These are phyloP conservation scores for Nakataea oryzae DNA, from an alignment of 2,329 filamentous ascomycete species.

Conservation along the genomic window DNA sequence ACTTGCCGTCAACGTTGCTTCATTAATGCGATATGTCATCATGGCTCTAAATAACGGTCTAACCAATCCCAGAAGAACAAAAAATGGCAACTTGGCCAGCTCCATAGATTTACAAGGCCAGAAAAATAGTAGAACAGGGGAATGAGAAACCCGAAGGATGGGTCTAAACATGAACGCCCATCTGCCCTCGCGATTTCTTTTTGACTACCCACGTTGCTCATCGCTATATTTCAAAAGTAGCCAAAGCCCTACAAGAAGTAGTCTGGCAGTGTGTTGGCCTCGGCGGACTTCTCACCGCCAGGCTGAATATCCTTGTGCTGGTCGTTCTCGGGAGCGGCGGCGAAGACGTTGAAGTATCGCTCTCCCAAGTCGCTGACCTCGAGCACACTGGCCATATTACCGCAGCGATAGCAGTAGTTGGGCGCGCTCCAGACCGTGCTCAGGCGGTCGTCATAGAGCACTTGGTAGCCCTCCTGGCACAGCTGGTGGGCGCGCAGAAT, in stretches of 20 bases:
- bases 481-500: conserved; percentile 97
- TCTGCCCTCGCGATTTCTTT: background rate
- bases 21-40: background rate
- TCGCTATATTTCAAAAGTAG: background rate
- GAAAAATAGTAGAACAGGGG: background rate
- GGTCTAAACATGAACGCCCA: background rate
- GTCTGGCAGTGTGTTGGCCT: conserved; percentile 54
- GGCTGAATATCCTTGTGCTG: conserved; percentile 76
- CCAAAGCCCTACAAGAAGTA: conserved; percentile 55
- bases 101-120: background rate
- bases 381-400: conserved; percentile 92
- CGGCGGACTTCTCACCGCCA: conserved; percentile 57
- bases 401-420: conserved; percentile 91
- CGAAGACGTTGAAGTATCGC: conserved; percentile 95
- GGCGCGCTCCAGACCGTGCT: conserved; percentile 98
- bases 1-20: background rate
- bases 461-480: conserved; percentile 95
- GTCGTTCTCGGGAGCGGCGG: conserved; percentile 93
- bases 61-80: background rate
- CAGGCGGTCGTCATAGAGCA: conserved; percentile 86
- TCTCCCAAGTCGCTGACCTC: conserved; percentile 92
- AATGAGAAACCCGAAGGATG: background rate
- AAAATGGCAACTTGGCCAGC: background rate
- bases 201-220: background rate
- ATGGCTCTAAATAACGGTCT: background rate